Evolutionary conservation across 116 monocot species (phyloP), one percentile per base, ranked within the genome.

Genomic region (Thalassia testudinum): DNA sequence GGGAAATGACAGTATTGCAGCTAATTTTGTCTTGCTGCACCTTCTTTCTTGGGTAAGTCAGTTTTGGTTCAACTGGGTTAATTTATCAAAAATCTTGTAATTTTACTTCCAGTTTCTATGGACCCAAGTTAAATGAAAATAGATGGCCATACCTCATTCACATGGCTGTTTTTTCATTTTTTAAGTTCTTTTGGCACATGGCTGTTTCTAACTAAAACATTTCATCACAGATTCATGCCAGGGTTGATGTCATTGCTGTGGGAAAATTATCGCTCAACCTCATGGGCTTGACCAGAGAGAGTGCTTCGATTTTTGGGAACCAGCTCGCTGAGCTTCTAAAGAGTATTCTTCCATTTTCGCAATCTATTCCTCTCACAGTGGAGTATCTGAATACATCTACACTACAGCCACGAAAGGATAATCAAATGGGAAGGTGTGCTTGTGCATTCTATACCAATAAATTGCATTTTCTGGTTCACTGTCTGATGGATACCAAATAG

Each of bases 381-480:
- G 77, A 88, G 30, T 97, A 82, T 60, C 77, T 97, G 27, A 97
- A 97, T 70, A 79, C 59, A 5, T 58, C 70, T 24, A 40, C 34
- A 47, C 72, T 97, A 55, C 79, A 75, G 59, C 97, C 89, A 4
- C 78, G 58, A 63, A 97, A 97, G 66, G 59, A 97, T 42, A 89
- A 97, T 53, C 67, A 75, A 20, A 75, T 70, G 13, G 82, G 82
- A 70, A 85, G 97, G 97, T 97, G n/a, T n/a, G n/a, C n/a, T n/a
- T n/a, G n/a, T n/a, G n/a, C n/a, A n/a, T n/a, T n/a, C n/a, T n/a
- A n/a, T n/a, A n/a, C n/a, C n/a, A n/a, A n/a, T n/a, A n/a, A n/a
- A n/a, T n/a, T n/a, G n/a, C n/a, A n/a, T n/a, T n/a, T n/a, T n/a
- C n/a, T n/a, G n/a, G n/a, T n/a, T n/a, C n/a, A n/a, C n/a, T n/a